Percentiles rank a stretch among this genome's conserved stretches.
Evolutionary conservation across 2,329 filamentous ascomycete species (phyloP).

Genomic region (Escovopsis sp.): DNA sequence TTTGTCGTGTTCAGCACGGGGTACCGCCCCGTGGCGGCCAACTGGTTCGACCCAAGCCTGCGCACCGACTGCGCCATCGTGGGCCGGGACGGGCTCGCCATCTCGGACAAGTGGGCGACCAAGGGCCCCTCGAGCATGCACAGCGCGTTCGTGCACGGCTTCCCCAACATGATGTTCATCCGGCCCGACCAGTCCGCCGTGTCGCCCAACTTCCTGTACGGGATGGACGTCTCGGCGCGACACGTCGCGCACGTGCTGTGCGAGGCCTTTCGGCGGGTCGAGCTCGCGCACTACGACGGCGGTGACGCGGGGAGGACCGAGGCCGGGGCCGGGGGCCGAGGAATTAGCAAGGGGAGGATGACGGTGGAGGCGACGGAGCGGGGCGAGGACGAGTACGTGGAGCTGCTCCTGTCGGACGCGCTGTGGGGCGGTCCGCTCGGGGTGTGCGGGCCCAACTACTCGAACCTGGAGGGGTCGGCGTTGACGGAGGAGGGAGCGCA

Average conservation of each 20-base stretch:
- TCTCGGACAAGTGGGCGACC: constrained; percentile 30
- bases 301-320: too few relatives aligned
- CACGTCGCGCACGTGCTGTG: constrained; percentile 28
- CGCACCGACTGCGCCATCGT: constrained; percentile 15
- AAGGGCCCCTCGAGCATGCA: constrained; percentile 35
- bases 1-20: constrained; percentile 19
- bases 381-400: constrained; percentile 33
- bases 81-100: constrained; percentile 27
- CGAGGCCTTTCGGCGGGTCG: constrained; percentile 10
- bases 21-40: constrained; percentile 17
- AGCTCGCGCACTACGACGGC: neutral
- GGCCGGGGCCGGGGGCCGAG: too few relatives aligned
- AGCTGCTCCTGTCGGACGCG: constrained; percentile 23
- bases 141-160: constrained; percentile 30
- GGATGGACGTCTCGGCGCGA: constrained; percentile 19
- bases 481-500: constrained; percentile 15
- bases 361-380: constrained; percentile 29
- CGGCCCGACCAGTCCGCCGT: constrained; percentile 27
- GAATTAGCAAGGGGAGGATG: constrained; percentile 4
- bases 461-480: constrained; percentile 30
- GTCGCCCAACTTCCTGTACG: constrained; percentile 23
- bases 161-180: constrained; percentile 40
- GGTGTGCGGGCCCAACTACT: constrained; percentile 40
- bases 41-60: constrained; percentile 15
- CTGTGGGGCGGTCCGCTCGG: constrained; percentile 23